phyloP scores from a whole-genome alignment of 345 rosid genomes.

The Hirschfeldia incana region DNA sequence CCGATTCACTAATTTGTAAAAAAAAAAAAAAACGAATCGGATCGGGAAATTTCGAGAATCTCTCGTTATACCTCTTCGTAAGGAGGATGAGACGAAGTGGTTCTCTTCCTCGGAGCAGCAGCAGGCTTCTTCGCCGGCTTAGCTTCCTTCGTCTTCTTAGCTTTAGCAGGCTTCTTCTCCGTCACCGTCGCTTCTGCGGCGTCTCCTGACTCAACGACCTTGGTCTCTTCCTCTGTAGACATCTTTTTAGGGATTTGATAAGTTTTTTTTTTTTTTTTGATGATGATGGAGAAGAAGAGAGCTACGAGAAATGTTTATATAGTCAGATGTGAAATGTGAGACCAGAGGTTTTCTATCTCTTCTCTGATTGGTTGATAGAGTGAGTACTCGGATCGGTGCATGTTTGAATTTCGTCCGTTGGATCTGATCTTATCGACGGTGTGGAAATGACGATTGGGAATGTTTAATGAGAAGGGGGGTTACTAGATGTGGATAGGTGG shows the following conservation, averaged over 20 bases:
- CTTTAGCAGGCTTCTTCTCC: neutral
- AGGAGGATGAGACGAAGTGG: slow-evolving; percentile 57
- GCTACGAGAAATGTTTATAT: slow-evolving; percentile 49
- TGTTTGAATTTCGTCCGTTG: slow-evolving; percentile 62
- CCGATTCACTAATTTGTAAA: neutral
- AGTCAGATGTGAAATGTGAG: slow-evolving; percentile 42
- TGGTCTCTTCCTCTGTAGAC: neutral
- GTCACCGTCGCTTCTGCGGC: neutral
- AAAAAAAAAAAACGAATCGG: too few species aligned
- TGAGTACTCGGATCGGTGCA: slow-evolving; percentile 53
- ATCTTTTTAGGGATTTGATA: neutral
- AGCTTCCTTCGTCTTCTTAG: neutral
- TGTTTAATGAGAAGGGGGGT: slow-evolving; percentile 25
- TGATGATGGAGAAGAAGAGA: slow-evolving; percentile 13
- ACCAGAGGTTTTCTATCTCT: slow-evolving; percentile 42
- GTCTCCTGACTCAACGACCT: neutral
- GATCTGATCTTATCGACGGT: slow-evolving; percentile 60
- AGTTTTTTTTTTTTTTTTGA: neutral
- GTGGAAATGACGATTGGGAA: neutral
- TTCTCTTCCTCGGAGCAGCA: slow-evolving; percentile 44
- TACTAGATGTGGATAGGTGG: slow-evolving; percentile 31
- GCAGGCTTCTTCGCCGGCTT: slow-evolving; percentile 20
- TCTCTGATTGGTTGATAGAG: slow-evolving; percentile 52
- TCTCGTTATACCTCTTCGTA: slow-evolving; percentile 54
- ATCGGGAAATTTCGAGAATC: neutral